Percentiles rank a stretch among this genome's conserved stretches.
phyloP scores from a whole-genome alignment of 176 grass and related monocot genomes.

The Oryza meyeriana region DNA sequence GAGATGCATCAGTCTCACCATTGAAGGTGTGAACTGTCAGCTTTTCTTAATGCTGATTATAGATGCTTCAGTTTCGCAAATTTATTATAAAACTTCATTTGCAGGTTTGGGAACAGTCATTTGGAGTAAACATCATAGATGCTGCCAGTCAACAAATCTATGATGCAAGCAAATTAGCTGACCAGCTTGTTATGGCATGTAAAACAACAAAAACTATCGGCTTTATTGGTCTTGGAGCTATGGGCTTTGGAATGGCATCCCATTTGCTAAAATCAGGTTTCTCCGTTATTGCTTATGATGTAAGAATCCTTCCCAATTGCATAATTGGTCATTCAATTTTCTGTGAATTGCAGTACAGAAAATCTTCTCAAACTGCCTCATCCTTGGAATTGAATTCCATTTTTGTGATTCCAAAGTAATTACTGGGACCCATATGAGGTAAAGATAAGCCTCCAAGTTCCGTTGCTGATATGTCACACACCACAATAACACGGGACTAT shows the following conservation, averaged over 20 bases:
- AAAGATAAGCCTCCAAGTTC: background rate
- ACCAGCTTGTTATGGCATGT: slow-evolving; percentile 53
- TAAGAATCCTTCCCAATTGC: slow-evolving; percentile 47
- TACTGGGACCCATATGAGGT: background rate
- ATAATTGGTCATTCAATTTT: background rate
- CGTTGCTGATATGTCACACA: background rate
- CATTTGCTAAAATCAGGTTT: slow-evolving; percentile 95
- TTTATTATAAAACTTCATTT: slow-evolving; percentile 34
- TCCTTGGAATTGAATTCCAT: background rate
- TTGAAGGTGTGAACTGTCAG: slow-evolving; percentile 59
- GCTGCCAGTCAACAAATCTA: slow-evolving; percentile 70
- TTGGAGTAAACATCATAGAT: slow-evolving; percentile 79
- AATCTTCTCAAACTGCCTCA: background rate
- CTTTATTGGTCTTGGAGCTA: slow-evolving; percentile 97
- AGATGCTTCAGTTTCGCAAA: slow-evolving; percentile 12
- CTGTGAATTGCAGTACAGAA: slow-evolving; percentile 25
- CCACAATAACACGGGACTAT: background rate
- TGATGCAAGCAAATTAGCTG: slow-evolving; percentile 63
- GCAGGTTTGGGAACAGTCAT: slow-evolving; percentile 85
- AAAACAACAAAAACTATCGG: slow-evolving; percentile 73
- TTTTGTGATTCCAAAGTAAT: background rate
- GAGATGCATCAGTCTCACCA: slow-evolving; percentile 48
- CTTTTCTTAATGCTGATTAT: slow-evolving; percentile 10
- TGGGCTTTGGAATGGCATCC: slow-evolving; percentile 96
- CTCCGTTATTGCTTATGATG: slow-evolving; percentile 81